Conservation (phyloP, 176 grass and related monocot genomes). For the Oryza rufipogon region DNA sequence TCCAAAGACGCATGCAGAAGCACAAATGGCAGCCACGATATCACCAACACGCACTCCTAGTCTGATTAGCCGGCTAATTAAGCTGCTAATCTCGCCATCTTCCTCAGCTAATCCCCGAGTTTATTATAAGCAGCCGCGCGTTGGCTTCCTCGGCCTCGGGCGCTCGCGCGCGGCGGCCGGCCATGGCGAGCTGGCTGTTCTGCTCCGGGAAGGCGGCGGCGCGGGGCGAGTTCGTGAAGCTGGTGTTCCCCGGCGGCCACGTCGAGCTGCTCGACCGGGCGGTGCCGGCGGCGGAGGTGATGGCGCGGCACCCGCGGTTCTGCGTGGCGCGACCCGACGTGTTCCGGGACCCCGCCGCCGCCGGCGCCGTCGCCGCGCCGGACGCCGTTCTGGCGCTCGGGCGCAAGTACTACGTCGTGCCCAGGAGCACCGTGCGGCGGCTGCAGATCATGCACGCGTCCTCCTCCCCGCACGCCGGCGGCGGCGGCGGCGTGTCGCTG, state of each 20-base stretch:
- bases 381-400: conserved; percentile 48
- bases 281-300: conserved; percentile 52
- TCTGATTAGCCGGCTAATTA: not conserved
- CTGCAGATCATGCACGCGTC: conserved; percentile 32
- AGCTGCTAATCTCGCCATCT: not conserved
- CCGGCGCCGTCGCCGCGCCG: conserved; percentile 40
- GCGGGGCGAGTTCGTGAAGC: conserved; percentile 39
- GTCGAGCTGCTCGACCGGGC: conserved; percentile 57
- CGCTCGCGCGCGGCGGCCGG: not conserved
- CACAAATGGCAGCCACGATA: conserved; percentile 37
- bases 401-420: conserved; percentile 61
- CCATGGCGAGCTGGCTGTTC: conserved; percentile 51
- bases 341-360: conserved; percentile 46
- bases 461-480: not conserved
- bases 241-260: conserved; percentile 60
- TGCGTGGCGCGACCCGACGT: conserved; percentile 58
- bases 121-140: conserved; percentile 3
- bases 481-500: conserved; percentile 5
- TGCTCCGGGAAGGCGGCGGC: conserved; percentile 30
- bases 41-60: conserved; percentile 13
- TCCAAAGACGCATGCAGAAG: conserved; percentile 27
- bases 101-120: not conserved
- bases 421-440: conserved; percentile 53
- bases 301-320: conserved; percentile 57
- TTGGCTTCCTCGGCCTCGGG: not conserved